phyloP scores from a whole-genome alignment of 768 basidiomycete genomes.

The Paxillus rubicundulus region DNA sequence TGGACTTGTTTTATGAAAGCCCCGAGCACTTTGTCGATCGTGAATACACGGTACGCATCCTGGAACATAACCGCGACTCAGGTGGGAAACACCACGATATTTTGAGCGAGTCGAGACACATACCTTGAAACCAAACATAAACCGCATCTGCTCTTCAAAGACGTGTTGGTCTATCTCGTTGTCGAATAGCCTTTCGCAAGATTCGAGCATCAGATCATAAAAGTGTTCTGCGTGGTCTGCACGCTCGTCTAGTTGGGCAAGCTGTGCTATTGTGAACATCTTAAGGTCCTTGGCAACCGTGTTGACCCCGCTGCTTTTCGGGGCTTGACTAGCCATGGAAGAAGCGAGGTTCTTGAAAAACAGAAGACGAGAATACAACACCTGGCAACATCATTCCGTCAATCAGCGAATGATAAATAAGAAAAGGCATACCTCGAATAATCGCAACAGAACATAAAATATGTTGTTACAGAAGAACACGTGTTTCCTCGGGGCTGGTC shows the following conservation, averaged over 20 bases:
- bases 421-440: constrained; percentile 71
- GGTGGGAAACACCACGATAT: not conserved
- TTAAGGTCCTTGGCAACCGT: constrained; percentile 29
- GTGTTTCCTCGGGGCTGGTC: constrained; percentile 41
- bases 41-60: constrained; percentile 88
- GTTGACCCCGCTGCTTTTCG: not conserved
- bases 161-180: constrained; percentile 82
- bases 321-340: constrained; percentile 37
- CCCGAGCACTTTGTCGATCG: constrained; percentile 88
- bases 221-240: constrained; percentile 57
- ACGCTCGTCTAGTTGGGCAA: constrained; percentile 32
- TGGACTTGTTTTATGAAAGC: constrained; percentile 90
- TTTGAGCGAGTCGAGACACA: not conserved
- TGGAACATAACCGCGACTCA: constrained; percentile 23
- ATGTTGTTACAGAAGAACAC: constrained; percentile 88
- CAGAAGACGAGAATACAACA: constrained; percentile 78
- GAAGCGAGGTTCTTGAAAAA: constrained; percentile 72
- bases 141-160: constrained; percentile 90
- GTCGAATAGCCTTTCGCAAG: constrained; percentile 89
- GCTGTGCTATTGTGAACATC: constrained; percentile 27
- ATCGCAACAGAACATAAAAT: constrained; percentile 81
- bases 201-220: constrained; percentile 81
- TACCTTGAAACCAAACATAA: constrained; percentile 83
- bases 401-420: not conserved
- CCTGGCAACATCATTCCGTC: constrained; percentile 40